Base-by-base conservation (phyloP, 2,329 filamentous ascomycete genomes). In the Metarhizium sp. region DNA sequence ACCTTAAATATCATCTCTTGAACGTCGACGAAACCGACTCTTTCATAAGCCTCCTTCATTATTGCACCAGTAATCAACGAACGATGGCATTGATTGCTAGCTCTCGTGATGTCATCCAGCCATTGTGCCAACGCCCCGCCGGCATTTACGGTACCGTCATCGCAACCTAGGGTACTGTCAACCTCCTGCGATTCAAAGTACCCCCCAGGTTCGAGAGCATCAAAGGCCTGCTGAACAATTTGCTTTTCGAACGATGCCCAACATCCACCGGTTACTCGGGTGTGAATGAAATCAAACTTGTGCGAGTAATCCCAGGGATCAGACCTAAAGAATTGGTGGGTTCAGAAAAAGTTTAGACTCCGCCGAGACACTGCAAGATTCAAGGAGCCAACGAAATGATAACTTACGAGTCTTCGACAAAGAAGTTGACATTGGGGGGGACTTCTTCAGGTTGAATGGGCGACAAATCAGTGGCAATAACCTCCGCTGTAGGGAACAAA, bases 401-500 rank as follows among this genome's bases (percentile, higher is more conserved):
- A 14, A 66, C 70, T 61, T 64, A 71, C 68, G 70, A 71, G 62
- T 91, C 87, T 64, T 90, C 86, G 49, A 92, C 78, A 58, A 83
- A 82, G 60, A 92, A 92, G 59, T 83, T 80, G 14, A 90, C 85
- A 59, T 92, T 92, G 18, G 80, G 78, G 0, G 88, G 87, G 1
- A 90, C 84, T 50, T 79, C 74, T 4, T 72, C 71, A 2, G 85
- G 84, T 63, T 88, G 85, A 30, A 87, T 83, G 2, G 85, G 84
- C 1, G 84, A 87, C 6, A 88, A 73, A 62, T 88, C 85, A 8
- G 81, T 86, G 36, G 83, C 85, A 51, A 78, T 76, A 34, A 88
- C 75, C 58, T 77, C 69, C 11, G 84, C 72, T 4, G 76, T 64
- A 13, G 84, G 84, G 57, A 84, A 87, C 51, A 73, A 63, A 60